Percentiles rank a stretch among this genome's conserved stretches.
Conservation (phyloP, 169 alveolate species). For the Plasmodium knowlesi region DNA sequence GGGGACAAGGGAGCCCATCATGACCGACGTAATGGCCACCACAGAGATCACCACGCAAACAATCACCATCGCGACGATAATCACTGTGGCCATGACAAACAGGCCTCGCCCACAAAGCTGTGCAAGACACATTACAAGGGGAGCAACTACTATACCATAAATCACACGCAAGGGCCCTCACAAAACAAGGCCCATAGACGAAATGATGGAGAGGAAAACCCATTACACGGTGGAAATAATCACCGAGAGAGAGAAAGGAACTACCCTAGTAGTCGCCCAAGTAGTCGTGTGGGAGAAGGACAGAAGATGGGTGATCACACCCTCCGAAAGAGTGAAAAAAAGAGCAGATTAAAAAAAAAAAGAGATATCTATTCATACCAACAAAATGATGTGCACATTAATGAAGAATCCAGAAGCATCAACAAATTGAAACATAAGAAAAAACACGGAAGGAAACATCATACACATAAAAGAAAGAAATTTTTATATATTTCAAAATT, state of each 20-base stretch:
- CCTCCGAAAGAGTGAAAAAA: background rate
- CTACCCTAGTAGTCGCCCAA: background rate
- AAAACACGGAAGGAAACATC: background rate
- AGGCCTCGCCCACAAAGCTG: background rate
- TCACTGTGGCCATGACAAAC: background rate
- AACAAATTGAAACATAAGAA: constrained; percentile 14
- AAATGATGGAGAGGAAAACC: background rate
- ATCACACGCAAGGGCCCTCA: background rate
- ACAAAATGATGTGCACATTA: background rate
- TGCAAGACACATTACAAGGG: background rate
- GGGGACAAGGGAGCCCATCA: background rate
- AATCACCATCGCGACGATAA: background rate
- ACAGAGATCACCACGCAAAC: background rate
- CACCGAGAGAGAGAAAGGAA: background rate
- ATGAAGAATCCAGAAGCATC: background rate
- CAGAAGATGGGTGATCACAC: background rate
- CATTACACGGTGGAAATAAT: background rate
- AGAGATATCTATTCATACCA: background rate
- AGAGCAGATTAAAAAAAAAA: background rate
- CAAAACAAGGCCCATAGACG: background rate
- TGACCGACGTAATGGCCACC: background rate
- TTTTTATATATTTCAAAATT: constrained; percentile 71
- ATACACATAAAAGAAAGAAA: constrained; percentile 29
- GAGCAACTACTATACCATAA: background rate
- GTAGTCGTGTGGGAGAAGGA: background rate